Conservation (phyloP, 495 filamentous ascomycete genomes). For the Evernia prunastri region DNA sequence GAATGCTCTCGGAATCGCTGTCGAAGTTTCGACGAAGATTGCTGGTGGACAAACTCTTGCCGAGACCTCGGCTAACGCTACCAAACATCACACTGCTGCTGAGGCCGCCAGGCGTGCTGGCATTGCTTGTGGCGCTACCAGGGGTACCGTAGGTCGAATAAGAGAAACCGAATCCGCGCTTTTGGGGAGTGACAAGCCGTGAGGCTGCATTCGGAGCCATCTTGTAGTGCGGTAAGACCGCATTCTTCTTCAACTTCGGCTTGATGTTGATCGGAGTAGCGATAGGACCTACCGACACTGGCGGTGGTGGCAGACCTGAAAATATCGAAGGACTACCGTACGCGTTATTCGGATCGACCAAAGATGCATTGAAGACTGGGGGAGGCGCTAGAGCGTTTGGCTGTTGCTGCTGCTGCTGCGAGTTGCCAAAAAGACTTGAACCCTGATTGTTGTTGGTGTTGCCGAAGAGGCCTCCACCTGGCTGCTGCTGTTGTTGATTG, state of each 20-base stretch:
- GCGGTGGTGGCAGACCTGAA: conserved; percentile 56
- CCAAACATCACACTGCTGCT: conserved; percentile 61
- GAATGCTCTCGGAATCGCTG: conserved; percentile 68
- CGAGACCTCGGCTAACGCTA: conserved; percentile 45
- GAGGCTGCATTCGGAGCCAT: conserved; percentile 74
- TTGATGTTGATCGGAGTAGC: conserved; percentile 78
- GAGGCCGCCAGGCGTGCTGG: conserved; percentile 61
- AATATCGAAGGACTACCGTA: conserved; percentile 83
- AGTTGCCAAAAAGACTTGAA: conserved; percentile 56
- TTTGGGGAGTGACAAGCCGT: conserved; percentile 74
- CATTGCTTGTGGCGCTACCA: conserved; percentile 56
- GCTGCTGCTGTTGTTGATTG: conserved; percentile 61
- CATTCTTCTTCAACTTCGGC: conserved; percentile 64
- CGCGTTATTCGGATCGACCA: conserved; percentile 63
- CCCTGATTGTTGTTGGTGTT: conserved; percentile 34
- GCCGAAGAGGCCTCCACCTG: conserved; percentile 41
- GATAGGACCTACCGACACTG: conserved; percentile 68
- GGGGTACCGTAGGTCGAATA: conserved; percentile 86
- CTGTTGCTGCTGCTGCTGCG: conserved; percentile 46
- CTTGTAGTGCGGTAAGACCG: conserved; percentile 79
- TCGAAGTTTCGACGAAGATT: conserved; percentile 61
- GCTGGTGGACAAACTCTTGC: conserved; percentile 57
- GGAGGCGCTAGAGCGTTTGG: conserved; percentile 46
- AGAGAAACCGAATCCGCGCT: conserved; percentile 72
- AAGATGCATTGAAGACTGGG: conserved; percentile 66